Percentiles rank a stretch among this genome's conserved stretches.
Conservation (phyloP, 139 green algal species). For the Picochlorum sp. region DNA sequence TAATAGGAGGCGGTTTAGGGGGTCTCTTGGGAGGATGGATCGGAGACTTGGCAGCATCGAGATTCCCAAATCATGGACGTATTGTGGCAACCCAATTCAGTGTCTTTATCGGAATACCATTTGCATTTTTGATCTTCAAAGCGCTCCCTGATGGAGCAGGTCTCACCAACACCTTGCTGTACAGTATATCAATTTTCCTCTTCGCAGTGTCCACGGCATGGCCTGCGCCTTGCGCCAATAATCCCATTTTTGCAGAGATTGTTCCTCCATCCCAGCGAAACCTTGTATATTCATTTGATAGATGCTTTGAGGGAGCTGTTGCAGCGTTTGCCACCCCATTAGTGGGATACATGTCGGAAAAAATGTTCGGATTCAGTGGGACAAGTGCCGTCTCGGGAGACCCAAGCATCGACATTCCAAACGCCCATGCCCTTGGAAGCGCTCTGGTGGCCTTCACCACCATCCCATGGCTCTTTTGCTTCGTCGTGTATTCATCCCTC, state of each 20-base stretch:
- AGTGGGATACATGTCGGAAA: conserved; percentile 46
- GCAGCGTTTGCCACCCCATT: conserved; percentile 41
- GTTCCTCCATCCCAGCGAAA: conserved; percentile 56
- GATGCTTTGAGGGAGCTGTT: conserved; percentile 49
- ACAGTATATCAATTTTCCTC: conserved; percentile 28
- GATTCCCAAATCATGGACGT: conserved; percentile 45
- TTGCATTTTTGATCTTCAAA: conserved; percentile 26
- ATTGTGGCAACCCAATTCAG: conserved; percentile 53
- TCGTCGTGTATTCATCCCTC: conserved; percentile 38
- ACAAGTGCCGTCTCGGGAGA: conserved; percentile 13
- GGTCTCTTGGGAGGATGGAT: conserved; percentile 55
- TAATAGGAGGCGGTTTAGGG: conserved; percentile 28
- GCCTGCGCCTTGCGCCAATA: conserved; percentile 22
- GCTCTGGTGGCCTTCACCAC: conserved; percentile 28
- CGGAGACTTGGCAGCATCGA: conserved; percentile 44
- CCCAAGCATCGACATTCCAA: conserved; percentile 12
- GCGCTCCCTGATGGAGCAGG: conserved; percentile 14
- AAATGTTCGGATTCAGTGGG: conserved; percentile 48
- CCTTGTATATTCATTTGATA: conserved; percentile 72
- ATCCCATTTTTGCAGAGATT: conserved; percentile 63
- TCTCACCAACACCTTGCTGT: conserved; percentile 9
- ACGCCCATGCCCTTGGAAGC: conserved; percentile 26
- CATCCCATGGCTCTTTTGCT: conserved; percentile 33
- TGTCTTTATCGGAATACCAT: conserved; percentile 35
- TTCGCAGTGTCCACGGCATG: conserved; percentile 29